Base-by-base conservation (phyloP, 1,284 basidiomycete genomes). In the Leccinum pachyderme region DNA sequence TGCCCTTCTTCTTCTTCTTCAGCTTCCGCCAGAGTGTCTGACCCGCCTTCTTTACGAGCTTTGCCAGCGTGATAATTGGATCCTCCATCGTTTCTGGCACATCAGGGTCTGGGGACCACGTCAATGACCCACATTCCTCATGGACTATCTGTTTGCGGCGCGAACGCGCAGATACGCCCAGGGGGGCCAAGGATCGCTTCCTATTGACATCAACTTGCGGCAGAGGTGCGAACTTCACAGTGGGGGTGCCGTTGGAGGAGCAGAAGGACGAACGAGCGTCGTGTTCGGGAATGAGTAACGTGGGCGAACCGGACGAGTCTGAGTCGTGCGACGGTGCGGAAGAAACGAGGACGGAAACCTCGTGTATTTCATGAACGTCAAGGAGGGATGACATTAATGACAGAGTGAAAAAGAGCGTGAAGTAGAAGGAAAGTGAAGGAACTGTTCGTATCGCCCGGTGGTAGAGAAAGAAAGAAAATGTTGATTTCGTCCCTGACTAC, bases 131-230 rank as follows among this genome's bases (percentile, higher is more conserved):
- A 53, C 59, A 62, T 55, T 62, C 63, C 43, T 56, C 51, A 18
- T 56, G 50, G 24, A 54, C 44, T 39, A 28, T 28, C 7, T 39
- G 49, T 53, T 70, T 72, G 51, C 74, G 68, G 41, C 75, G 71
- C 27, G 75, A 76, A 50, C 83, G 81, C n/a, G 80, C 82, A 50
- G 83, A 80, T 61, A 86, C 78, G 27, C 86, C 86, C 15, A 89
- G 75, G 15, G 82, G 84, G n/a, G 77, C 73, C 45, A 73, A 70
- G 7, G 79, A 81, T 44, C 79, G 77, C 47, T 82, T 79, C 61
- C 78, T 80, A 35, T 81, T 75, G 2, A 81, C 82, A 18, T 77
- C 81, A 13, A 79, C 71, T 52, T 77, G 68, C 0, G 35, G 35
- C n/a, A 39, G 35, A 39, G 35, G 35, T 18, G 35, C 35, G 35